Percentiles rank a stretch among this genome's conserved stretches.
Evolutionary conservation across 345 rosid species (phyloP).

Genomic region (Erysimum cheiranthoides): DNA sequence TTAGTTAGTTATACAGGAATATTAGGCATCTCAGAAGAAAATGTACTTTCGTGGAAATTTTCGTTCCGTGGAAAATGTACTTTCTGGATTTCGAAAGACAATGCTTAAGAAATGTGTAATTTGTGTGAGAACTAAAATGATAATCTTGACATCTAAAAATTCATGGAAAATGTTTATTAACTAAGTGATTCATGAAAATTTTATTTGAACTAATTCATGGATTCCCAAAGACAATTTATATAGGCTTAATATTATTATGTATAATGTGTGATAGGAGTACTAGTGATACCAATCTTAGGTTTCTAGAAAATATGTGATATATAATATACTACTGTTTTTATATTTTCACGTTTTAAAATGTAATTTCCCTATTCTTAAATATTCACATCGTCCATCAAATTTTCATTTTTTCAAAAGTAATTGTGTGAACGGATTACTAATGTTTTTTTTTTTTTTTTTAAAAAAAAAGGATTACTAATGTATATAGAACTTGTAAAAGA

Average conservation of each 20-base stretch:
- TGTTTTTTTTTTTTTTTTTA: no score
- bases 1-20: neutral
- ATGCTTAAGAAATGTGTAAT: neutral
- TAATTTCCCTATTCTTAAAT: no score
- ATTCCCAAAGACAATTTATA: neutral
- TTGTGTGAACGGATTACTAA: neutral
- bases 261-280: neutral
- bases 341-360: neutral
- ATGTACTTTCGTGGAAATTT: neutral
- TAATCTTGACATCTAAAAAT: slow-evolving; percentile 1
- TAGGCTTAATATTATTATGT: neutral
- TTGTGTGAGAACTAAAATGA: neutral
- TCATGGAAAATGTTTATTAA: neutral
- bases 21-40: neutral
- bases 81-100: neutral
- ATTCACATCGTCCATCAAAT: neutral
- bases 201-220: slow-evolving; percentile 1
- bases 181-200: neutral
- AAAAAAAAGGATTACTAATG: no score
- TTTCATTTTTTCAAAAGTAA: neutral
- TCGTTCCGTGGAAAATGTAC: neutral
- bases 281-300: neutral
- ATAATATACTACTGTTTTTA: neutral
- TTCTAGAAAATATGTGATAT: neutral
- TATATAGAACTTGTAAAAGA: neutral